Conservation (phyloP, 495 filamentous ascomycete species). For the Penicillium pancosmium region DNA sequence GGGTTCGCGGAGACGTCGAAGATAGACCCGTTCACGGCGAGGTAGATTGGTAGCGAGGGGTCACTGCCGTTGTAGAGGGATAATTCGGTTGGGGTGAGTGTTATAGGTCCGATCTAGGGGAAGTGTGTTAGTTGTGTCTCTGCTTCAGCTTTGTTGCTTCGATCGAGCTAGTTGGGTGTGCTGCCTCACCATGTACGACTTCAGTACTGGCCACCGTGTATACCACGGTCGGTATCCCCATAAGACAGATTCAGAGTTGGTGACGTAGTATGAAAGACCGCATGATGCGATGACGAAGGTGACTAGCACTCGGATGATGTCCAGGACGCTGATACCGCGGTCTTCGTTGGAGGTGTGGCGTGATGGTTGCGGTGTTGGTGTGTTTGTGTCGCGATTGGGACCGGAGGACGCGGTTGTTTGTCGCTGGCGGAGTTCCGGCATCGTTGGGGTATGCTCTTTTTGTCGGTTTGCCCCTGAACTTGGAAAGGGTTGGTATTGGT, state of each 20-base stretch:
- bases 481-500: background rate
- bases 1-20: slow-evolving; percentile 85
- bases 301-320: slow-evolving; percentile 73
- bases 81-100: slow-evolving; percentile 75
- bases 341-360: slow-evolving; percentile 19
- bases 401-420: slow-evolving; percentile 20
- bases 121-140: background rate
- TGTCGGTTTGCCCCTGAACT: background rate
- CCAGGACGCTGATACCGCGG: slow-evolving; percentile 58
- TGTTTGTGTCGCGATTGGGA: slow-evolving; percentile 13
- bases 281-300: slow-evolving; percentile 69
- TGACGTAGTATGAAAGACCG: slow-evolving; percentile 80
- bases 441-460: slow-evolving; percentile 17
- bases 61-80: slow-evolving; percentile 77
- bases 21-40: slow-evolving; percentile 91
- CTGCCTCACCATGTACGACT: slow-evolving; percentile 58
- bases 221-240: slow-evolving; percentile 76
- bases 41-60: slow-evolving; percentile 75
- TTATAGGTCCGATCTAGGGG: slow-evolving; percentile 51
- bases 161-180: background rate
- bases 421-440: slow-evolving; percentile 48
- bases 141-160: background rate
- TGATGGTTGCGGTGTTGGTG: slow-evolving; percentile 12
- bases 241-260: slow-evolving; percentile 63
- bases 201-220: slow-evolving; percentile 61